These are phyloP conservation scores for Irpex lacteus DNA, from an alignment of 1,284 basidiomycete species.

Conservation along the genomic window DNA sequence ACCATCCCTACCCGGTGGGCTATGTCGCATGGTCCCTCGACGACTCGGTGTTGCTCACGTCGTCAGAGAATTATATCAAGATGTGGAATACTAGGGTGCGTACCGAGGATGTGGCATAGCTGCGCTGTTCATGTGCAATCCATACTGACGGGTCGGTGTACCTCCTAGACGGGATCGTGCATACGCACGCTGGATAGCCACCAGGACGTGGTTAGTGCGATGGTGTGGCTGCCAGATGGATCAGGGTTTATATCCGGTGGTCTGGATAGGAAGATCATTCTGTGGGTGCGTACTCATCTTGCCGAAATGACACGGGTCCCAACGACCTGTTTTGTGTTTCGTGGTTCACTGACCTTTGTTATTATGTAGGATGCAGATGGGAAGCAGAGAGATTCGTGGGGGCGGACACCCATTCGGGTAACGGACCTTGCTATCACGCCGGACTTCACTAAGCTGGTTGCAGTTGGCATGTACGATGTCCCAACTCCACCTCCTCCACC, in stretches of 20 bases:
- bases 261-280: conserved; percentile 84
- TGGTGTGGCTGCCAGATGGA: conserved; percentile 88
- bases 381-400: conserved; percentile 67
- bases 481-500: conserved; percentile 10
- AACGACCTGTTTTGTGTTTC: conserved; percentile 4
- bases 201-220: conserved; percentile 80
- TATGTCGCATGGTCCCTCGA: conserved; percentile 90
- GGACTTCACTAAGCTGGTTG: conserved; percentile 80
- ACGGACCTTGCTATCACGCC: conserved; percentile 87
- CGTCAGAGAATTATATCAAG: conserved; percentile 76
- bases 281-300: conserved; percentile 68
- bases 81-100: conserved; percentile 85
- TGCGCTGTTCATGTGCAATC: background rate
- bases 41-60: conserved; percentile 79
- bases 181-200: conserved; percentile 70
- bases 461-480: conserved; percentile 68
- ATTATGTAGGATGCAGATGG: conserved; percentile 68
- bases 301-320: background rate
- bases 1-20: conserved; percentile 78
- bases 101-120: conserved; percentile 8
- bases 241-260: conserved; percentile 89
- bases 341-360: conserved; percentile 1
- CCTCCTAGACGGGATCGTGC: conserved; percentile 62
- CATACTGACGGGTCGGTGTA: conserved; percentile 6
- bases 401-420: conserved; percentile 78